These are phyloP conservation scores for Chamaenerion angustifolium DNA, from an alignment of 345 rosid genomes.

Conservation along the genomic window DNA sequence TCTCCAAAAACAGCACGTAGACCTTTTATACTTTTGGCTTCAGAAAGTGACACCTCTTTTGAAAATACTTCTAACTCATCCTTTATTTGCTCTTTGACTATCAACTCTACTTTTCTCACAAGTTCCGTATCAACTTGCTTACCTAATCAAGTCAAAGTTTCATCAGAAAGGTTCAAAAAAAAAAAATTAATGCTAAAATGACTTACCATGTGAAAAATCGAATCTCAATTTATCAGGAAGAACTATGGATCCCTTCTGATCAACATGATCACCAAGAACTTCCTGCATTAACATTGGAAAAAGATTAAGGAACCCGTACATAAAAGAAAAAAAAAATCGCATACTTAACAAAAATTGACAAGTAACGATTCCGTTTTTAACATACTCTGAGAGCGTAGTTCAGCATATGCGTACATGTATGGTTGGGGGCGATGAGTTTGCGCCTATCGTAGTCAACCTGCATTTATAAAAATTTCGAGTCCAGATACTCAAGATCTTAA, in stretches of 20 bases:
- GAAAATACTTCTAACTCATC: slow-evolving; percentile 73
- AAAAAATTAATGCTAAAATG: background rate
- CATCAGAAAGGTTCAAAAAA: background rate
- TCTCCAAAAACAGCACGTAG: slow-evolving; percentile 97
- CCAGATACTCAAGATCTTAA: no score
- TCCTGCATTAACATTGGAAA: slow-evolving; percentile 32
- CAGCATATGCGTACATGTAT: slow-evolving; percentile 95
- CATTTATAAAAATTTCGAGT: background rate
- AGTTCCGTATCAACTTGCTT: slow-evolving; percentile 71
- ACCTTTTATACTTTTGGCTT: slow-evolving; percentile 67
- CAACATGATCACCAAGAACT: slow-evolving; percentile 88
- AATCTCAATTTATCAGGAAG: slow-evolving; percentile 92
- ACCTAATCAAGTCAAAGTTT: slow-evolving; percentile 22
- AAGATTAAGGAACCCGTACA: slow-evolving; percentile 2
- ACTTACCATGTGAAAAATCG: slow-evolving; percentile 93
- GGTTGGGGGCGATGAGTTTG: slow-evolving; percentile 83
- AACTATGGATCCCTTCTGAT: slow-evolving; percentile 96
- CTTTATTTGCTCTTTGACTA: slow-evolving; percentile 83
- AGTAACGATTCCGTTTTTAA: background rate
- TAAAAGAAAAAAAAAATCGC: background rate
- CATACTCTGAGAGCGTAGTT: slow-evolving; percentile 88
- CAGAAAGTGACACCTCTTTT: slow-evolving; percentile 60
- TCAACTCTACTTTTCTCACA: slow-evolving; percentile 65
- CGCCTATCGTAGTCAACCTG: slow-evolving; percentile 95
- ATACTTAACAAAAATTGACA: background rate